Base-by-base conservation (phyloP, 2,329 filamentous ascomycete genomes). In the Paracorniculantispora psalliotae region DNA sequence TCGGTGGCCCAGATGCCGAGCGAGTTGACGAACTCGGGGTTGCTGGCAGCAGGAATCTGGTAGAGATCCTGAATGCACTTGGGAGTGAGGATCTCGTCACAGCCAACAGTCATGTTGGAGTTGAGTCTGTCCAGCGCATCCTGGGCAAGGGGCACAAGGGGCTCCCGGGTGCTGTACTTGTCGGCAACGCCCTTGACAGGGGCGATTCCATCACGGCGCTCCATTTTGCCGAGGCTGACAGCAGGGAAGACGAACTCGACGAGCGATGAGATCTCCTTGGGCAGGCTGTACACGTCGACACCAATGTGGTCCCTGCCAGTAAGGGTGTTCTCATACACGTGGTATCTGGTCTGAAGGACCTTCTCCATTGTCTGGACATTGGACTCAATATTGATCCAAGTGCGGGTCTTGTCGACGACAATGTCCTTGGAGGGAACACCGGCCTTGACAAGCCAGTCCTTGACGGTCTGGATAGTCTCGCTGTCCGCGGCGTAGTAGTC, bases 61-160 rank as follows among this genome's bases (percentile, higher is more conserved):
- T 79, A 81, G n/a, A 81, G 68, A 2, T 79, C 76, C 28, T 75
- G 74, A 35, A 83, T 71, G 64, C 83, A 86, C 43, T 77, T 75
- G 0, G 81, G 81, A 0, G 81, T 85, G 63, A 86, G 83, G 66
- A 80, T 75, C n/a, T 72, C 69, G 63, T 82, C 78, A 65, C 84
- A 86, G 23, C 41, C 51, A 3, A 59, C 59, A 13, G 59, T 21
- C 25, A 49, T 25, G 51, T 51, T 59, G 46, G 28, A 56, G 25
- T 7, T 55, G 43, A 57, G 37, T 46, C 35, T 43, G 3, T 61
- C 46, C 7, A 62, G 28, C 13, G 46, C 21, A 13, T 26, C 50
- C 15, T 55, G 43, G 12, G 23, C 15, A 4, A 59, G 50, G 15
- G 28, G 26, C 6, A 30, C 19, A 25, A 55, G 4, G 6, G 49